Evolutionary conservation across 164 flowering plant species (phyloP), one percentile per base, ranked within the genome.

Genomic region (Vitis amurensis): DNA sequence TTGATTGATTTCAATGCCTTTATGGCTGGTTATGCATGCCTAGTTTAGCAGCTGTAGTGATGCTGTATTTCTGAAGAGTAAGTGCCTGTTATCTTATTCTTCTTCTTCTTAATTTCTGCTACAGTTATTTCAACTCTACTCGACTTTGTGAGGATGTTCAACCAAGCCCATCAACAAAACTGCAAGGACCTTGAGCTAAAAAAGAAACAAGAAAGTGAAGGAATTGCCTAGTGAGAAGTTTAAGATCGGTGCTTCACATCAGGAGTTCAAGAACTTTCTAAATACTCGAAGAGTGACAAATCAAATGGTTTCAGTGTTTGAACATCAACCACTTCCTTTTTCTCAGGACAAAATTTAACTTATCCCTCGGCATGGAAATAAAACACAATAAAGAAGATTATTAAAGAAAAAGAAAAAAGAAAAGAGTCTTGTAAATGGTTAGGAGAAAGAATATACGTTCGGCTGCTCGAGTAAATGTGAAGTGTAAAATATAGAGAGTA

Each of bases 101-200:
- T 59, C 47, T 31, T 23, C n/a, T 50, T 19, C 27, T 23, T 23
- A 23, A 30, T 30, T 51, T 3, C 19, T 70, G 61, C 47, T 81
- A 77, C 87, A 95, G 99, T 93, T 76, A 81, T 89, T 53, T 81
- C 97, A 52, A 95, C 98, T 12, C 78, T 95, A 17, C 76, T 81
- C 50, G 88, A 86, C 77, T 95, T 95, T 74, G 84, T 82, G 76
- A 86, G 86, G 66, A 84, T 87, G 90, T 93, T 93, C 73, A 81
- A 68, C 67, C 72, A 78, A 71, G 89, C 98, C 29, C 94, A 88
- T 56, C 90, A 90, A 11, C 96, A 95, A 59, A 95, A 93, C 82
- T 78, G 87, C 85, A 93, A 88, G 80, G 94, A 91, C 77, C 73
- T 79, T 59, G 98, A 91, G 81, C 73, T 80, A 51, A 97, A 95